These are phyloP conservation scores for Narthecium ossifragum DNA, from an alignment of 106 monocot species.

Conservation along the genomic window DNA sequence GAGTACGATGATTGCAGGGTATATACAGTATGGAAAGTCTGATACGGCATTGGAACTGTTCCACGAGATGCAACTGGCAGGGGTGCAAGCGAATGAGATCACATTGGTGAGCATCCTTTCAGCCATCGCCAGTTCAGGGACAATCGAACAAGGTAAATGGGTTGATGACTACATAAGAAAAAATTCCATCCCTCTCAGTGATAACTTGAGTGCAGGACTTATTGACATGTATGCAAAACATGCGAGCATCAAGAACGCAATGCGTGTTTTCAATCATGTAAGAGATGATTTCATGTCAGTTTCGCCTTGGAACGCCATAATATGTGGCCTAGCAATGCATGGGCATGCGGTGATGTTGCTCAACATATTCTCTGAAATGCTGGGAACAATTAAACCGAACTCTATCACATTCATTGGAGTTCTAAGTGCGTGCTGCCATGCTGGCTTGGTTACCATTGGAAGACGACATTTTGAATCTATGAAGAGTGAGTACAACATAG, in stretches of 20 bases:
- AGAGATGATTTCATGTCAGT: conserved; percentile 5
- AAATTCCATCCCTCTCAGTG: conserved; percentile 32
- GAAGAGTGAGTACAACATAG: conserved; percentile 34
- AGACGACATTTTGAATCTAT: conserved; percentile 42
- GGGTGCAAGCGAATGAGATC: conserved; percentile 44
- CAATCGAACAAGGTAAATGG: conserved; percentile 47
- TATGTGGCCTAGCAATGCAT: conserved; percentile 54
- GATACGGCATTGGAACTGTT: conserved; percentile 41
- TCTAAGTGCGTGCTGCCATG: conserved; percentile 63
- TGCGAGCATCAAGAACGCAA: conserved; percentile 33
- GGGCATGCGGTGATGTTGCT: conserved; percentile 35
- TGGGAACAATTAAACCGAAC: conserved; percentile 43
- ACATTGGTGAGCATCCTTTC: conserved; percentile 48
- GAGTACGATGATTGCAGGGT: conserved; percentile 65
- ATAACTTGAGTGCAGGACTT: conserved; percentile 42
- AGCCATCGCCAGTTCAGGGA: conserved; percentile 45
- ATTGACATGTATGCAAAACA: conserved; percentile 75
- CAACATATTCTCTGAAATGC: conserved; percentile 31
- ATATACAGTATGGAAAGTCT: conserved; percentile 26
- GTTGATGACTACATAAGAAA: conserved; percentile 34
- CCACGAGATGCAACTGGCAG: conserved; percentile 27
- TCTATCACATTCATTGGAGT: conserved; percentile 71
- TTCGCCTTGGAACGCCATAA: conserved; percentile 70
- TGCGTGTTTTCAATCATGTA: conserved; percentile 26
- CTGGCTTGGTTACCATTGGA: conserved; percentile 43